Conservation (phyloP, 2,329 filamentous ascomycete species). For the Fusarium foetens region DNA sequence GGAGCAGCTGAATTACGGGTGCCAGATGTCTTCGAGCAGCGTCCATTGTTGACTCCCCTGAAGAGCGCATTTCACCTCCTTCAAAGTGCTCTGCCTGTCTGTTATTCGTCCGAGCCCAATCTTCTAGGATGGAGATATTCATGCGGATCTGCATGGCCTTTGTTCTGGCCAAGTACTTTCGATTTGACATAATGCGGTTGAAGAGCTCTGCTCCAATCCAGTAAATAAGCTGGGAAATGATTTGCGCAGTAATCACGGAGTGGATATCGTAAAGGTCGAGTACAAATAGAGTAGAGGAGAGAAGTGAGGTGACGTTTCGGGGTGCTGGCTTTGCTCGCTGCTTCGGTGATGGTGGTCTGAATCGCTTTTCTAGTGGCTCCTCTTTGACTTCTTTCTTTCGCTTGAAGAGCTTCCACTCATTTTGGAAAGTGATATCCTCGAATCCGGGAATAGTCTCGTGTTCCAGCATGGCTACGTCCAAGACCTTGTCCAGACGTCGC, state of each 20-base stretch:
- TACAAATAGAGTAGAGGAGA: conserved; percentile 96
- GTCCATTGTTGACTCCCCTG: conserved; percentile 88
- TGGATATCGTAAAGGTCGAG: conserved; percentile 99
- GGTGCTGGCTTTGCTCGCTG: conserved; percentile 91
- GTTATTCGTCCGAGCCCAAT: conserved; percentile 95
- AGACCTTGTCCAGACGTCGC: conserved; percentile 92
- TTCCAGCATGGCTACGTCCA: conserved; percentile 93
- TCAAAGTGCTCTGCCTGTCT: conserved; percentile 95
- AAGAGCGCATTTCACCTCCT: conserved; percentile 84
- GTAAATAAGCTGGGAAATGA: conserved; percentile 91
- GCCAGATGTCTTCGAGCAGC: conserved; percentile 85
- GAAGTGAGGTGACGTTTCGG: conserved; percentile 91
- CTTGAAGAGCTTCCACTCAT: conserved; percentile 98
- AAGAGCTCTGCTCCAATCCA: conserved; percentile 97
- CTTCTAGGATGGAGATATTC: conserved; percentile 95
- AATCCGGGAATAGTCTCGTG: conserved; percentile 98
- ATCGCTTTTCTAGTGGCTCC: conserved; percentile 89
- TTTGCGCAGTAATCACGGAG: conserved; percentile 93
- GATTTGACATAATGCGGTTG: conserved; percentile 96
- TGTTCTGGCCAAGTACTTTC: conserved; percentile 91
- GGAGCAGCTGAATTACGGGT: conserved; percentile 90
- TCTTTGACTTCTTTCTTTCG: conserved; percentile 89
- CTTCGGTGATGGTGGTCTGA: conserved; percentile 92
- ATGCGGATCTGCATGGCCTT: conserved; percentile 99
- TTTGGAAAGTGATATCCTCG: conserved; percentile 95